Evolutionary conservation across 2,329 filamentous ascomycete genomes (phyloP), one percentile per base, ranked within the genome.

Genomic region (Scolecobasidium constrictum): DNA sequence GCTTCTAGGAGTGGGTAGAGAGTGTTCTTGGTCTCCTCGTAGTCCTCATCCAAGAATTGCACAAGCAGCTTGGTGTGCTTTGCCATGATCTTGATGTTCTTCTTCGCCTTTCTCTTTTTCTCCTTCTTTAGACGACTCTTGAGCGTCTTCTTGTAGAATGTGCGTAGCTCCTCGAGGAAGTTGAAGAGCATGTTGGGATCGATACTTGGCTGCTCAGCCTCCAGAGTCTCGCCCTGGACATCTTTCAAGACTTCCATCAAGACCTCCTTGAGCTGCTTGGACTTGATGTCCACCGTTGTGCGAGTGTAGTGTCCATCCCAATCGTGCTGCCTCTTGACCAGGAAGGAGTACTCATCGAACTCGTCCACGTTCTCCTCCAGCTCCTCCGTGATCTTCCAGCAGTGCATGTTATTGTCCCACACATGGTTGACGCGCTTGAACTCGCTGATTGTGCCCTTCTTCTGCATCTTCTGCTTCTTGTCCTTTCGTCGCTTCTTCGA

Each of bases 271-370:
- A 94, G 68, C 13, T 77, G 64, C 51, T 86, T 86, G 56, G 85
- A 92, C 64, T 88, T 92, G 60, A 94, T 83, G 50, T 94, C 86
- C 38, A 94, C 77, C 12, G 80, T 64, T 0, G 86, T 79, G 38
- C 87, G 54, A 58, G 76, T 69, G 53, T 85, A 88, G 53, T 86
- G 86, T 48, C 86, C 85, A 51, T 92, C 83, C 76, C 77, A 86
- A 58, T 88, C 81, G 57, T 94, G 93, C 12, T 76, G 81, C 43
- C 87, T 75, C 13, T 85, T 77, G 13, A 94, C 83, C 18, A 86
- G 84, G 58, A 94, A 94, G 21, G 86, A 72, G 57, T 52, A 50
- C 12, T 83, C 77, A 47, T 88, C 79, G 58, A 86, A 88, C 50
- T 83, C 75, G 42, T 77, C 71, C 19, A 76, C 74, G n/a, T 73